These are phyloP conservation scores for Erodium maritimum DNA, from an alignment of 345 rosid genomes.

Conservation along the genomic window DNA sequence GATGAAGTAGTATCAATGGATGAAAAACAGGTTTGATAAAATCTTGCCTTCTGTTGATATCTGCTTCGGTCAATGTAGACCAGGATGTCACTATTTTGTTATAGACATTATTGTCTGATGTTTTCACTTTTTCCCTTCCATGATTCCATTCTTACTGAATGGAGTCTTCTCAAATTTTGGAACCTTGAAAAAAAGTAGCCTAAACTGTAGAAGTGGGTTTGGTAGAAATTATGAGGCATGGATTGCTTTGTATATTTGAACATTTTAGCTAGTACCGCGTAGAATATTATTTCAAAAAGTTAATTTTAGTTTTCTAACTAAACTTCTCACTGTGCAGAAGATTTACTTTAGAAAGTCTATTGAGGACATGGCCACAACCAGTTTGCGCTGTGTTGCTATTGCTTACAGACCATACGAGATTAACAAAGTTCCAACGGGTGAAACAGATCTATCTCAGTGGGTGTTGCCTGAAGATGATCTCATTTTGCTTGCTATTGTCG, in stretches of 20 bases:
- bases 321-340: slow-evolving; percentile 28
- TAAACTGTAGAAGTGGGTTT: too few relatives aligned
- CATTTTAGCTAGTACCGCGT: background rate
- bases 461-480: slow-evolving; percentile 78
- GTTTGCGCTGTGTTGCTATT: slow-evolving; percentile 91
- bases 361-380: slow-evolving; percentile 69
- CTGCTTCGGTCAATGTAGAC: too few relatives aligned
- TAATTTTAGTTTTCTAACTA: background rate
- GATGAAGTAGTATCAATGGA: slow-evolving; percentile 39
- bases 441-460: slow-evolving; percentile 57
- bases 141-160: too few relatives aligned
- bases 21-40: slow-evolving; percentile 45
- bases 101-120: too few relatives aligned
- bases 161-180: too few relatives aligned
- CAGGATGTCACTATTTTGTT: too few relatives aligned
- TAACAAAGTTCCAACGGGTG: slow-evolving; percentile 58
- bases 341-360: slow-evolving; percentile 40
- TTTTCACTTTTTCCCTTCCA: too few relatives aligned
- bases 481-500: slow-evolving; percentile 75
- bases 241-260: too few relatives aligned
- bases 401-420: slow-evolving; percentile 56
- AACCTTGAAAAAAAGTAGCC: too few relatives aligned
- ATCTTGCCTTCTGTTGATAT: background rate
- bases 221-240: too few relatives aligned
- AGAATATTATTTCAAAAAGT: background rate